phyloP scores from a whole-genome alignment of 83 land plant species.

The Diphasiastrum complanatum region DNA sequence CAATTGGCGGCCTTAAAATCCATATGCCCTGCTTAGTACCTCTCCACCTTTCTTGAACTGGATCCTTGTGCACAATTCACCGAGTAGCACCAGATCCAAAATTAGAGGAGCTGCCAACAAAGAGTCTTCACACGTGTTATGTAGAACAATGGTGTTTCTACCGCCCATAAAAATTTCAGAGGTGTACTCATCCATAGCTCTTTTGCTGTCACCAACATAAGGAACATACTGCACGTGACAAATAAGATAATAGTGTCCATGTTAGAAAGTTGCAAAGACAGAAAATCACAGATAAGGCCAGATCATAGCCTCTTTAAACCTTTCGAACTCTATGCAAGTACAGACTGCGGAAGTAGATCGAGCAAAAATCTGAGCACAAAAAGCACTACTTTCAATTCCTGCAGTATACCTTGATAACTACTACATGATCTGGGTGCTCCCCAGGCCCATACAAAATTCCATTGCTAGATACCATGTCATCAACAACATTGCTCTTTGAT shows the following conservation, averaged over 20 bases:
- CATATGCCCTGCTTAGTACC: too few relatives aligned
- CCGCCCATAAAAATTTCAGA: conserved; percentile 98
- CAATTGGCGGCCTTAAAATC: too few relatives aligned
- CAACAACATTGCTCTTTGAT: conserved; percentile 95
- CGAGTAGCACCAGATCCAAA: conserved; percentile 71
- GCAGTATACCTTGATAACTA: conserved; percentile 99
- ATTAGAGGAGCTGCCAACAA: conserved; percentile 86
- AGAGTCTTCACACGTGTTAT: conserved; percentile 94
- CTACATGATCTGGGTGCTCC: conserved; percentile 94
- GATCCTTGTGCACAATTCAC: conserved; percentile 77
- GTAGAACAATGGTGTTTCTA: conserved; percentile 69
- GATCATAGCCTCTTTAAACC: too few relatives aligned
- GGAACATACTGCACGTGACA: conserved; percentile 71
- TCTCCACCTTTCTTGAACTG: conserved; percentile 72
- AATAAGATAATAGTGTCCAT: too few relatives aligned
- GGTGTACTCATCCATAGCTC: conserved; percentile 95
- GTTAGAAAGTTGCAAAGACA: neutral
- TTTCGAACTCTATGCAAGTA: too few relatives aligned
- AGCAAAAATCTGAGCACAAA: too few relatives aligned
- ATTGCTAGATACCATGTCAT: conserved; percentile 98
- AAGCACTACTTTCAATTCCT: too few relatives aligned
- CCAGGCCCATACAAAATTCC: conserved; percentile 81
- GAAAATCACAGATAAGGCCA: too few relatives aligned
- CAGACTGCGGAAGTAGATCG: too few relatives aligned
- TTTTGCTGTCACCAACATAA: conserved; percentile 93